Percentiles rank a stretch among this genome's conserved stretches.
These are phyloP conservation scores for Cunninghamia lanceolata DNA, from an alignment of 75 land plant genomes.

Conservation along the genomic window DNA sequence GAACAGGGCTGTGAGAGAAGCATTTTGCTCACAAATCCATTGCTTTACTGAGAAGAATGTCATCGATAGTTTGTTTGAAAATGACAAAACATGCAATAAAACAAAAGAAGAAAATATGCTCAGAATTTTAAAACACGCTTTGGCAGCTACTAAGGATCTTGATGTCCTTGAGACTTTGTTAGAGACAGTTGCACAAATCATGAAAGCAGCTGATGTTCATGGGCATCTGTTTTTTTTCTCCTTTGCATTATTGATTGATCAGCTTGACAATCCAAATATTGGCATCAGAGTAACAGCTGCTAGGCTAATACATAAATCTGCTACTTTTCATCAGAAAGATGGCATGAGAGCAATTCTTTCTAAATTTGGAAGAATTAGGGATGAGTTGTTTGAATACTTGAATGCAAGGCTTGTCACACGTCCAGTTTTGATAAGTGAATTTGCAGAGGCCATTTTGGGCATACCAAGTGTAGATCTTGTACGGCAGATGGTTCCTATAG, in stretches of 20 bases:
- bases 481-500: conserved; percentile 74
- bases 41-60: conserved; percentile 57
- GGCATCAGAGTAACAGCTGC: conserved; percentile 59
- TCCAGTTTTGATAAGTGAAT: conserved; percentile 69
- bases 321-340: conserved; percentile 39
- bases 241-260: conserved; percentile 75
- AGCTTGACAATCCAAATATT: conserved; percentile 66
- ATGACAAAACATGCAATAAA: conserved; percentile 26
- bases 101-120: conserved; percentile 60
- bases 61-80: conserved; percentile 47
- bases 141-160: conserved; percentile 54
- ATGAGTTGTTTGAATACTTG: conserved; percentile 76
- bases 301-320: conserved; percentile 51
- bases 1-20: conserved; percentile 59
- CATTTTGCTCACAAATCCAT: conserved; percentile 72
- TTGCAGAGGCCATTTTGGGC: conserved; percentile 82
- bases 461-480: conserved; percentile 58
- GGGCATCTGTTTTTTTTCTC: conserved; percentile 60
- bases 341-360: conserved; percentile 39
- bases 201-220: conserved; percentile 56
- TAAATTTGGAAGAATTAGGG: conserved; percentile 52
- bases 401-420: conserved; percentile 53
- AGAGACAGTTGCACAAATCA: conserved; percentile 62
- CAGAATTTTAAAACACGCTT: conserved; percentile 70
- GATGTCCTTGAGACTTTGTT: conserved; percentile 64